Evolutionary conservation across 1,139 yeast species (phyloP).

Genomic region (Cylindricascospora bacillispora): DNA sequence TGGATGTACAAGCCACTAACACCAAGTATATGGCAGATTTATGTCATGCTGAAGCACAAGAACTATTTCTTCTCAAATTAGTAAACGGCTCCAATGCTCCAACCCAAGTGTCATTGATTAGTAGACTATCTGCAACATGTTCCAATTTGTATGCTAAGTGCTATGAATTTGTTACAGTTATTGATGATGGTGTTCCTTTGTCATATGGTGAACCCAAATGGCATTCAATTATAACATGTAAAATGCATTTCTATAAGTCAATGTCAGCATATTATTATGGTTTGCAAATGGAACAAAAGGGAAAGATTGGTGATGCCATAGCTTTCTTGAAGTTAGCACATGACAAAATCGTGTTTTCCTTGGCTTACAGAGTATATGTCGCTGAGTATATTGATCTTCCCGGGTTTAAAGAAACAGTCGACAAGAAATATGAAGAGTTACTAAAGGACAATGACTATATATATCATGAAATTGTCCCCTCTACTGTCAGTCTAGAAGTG

Average conservation of each 20-base stretch:
- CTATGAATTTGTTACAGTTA: conserved; percentile 29
- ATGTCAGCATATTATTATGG: conserved; percentile 34
- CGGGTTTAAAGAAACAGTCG: conserved; percentile 17
- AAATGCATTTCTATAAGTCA: conserved; percentile 34
- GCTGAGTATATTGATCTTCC: conserved; percentile 26
- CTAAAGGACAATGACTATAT: conserved; percentile 82
- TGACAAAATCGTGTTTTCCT: conserved; percentile 14
- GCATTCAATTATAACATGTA: conserved; percentile 32
- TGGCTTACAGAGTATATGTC: conserved; percentile 15
- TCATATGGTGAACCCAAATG: conserved; percentile 29
- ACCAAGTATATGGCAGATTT: conserved; percentile 51
- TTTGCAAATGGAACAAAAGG: conserved; percentile 29
- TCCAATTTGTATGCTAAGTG: conserved; percentile 45
- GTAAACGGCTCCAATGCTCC: conserved; percentile 29
- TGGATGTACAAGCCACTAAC: conserved; percentile 61
- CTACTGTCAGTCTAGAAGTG: conserved; percentile 39
- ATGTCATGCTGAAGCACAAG: conserved; percentile 83
- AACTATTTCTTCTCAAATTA: conserved; percentile 57
- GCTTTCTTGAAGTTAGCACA: conserved; percentile 48
- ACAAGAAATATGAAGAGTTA: conserved; percentile 28
- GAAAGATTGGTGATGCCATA: conserved; percentile 66
- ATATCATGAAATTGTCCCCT: conserved; percentile 67
- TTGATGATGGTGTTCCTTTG: conserved; percentile 35
- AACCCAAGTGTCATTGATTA: conserved; percentile 49
- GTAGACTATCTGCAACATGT: conserved; percentile 60